Percentiles rank a stretch among this genome's conserved stretches.
Conservation (phyloP, 495 filamentous ascomycete genomes). For the Xylaria bambusicola region DNA sequence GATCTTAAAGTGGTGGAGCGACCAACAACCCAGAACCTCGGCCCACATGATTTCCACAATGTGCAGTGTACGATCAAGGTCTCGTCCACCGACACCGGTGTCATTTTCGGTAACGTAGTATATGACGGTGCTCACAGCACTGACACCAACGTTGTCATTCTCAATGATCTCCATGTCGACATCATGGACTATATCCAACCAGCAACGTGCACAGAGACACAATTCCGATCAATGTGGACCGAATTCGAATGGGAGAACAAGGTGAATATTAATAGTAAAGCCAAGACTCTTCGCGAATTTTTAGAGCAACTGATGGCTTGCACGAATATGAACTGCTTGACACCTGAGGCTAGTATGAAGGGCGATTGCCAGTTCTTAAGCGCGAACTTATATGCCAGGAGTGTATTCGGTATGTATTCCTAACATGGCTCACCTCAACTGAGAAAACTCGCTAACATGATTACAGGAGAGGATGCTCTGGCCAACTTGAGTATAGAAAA, state of each 20-base stretch:
- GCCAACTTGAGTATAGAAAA: slow-evolving; percentile 98
- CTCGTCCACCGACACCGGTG: slow-evolving; percentile 95
- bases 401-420: slow-evolving; percentile 87
- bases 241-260: slow-evolving; percentile 99
- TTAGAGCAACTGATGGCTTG: slow-evolving; percentile 92
- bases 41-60: slow-evolving; percentile 93
- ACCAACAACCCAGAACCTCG: slow-evolving; percentile 93
- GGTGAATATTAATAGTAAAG: slow-evolving; percentile 98
- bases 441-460: slow-evolving; percentile 28
- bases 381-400: slow-evolving; percentile 95
- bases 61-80: slow-evolving; percentile 99
- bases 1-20: slow-evolving; percentile 98
- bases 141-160: slow-evolving; percentile 95
- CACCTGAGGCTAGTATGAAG: slow-evolving; percentile 92
- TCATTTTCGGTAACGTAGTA: slow-evolving; percentile 98
- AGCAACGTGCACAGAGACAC: slow-evolving; percentile 92
- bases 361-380: slow-evolving; percentile 98
- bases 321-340: slow-evolving; percentile 98
- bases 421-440: neutral
- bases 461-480: slow-evolving; percentile 92
- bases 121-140: slow-evolving; percentile 96
- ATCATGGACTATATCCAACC: slow-evolving; percentile 99
- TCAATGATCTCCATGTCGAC: slow-evolving; percentile 98
- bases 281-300: slow-evolving; percentile 89
- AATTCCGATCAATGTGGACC: slow-evolving; percentile 99